Evolutionary conservation across 345 rosid genomes (phyloP).

Genomic region (Dipteronia dyeriana): DNA sequence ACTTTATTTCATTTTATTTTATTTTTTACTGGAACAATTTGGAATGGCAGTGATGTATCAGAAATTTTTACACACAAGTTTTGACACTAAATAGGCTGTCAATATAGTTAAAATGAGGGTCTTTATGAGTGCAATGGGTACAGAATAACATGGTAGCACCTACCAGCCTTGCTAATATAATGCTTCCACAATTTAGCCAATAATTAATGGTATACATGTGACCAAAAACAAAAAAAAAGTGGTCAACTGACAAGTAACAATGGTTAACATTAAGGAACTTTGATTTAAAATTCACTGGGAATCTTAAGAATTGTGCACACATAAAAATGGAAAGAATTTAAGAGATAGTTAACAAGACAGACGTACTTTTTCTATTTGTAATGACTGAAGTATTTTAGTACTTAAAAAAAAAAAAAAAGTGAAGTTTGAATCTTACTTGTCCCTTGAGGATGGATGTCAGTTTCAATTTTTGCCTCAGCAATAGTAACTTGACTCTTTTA

Average conservation of each 20-base stretch:
- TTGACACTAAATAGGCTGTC: too few species aligned
- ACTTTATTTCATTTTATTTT: too few species aligned
- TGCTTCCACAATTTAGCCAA: too few species aligned
- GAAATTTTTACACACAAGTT: too few species aligned
- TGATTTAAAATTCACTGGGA: not conserved
- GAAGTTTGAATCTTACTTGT: constrained; percentile 63
- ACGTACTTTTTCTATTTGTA: not conserved
- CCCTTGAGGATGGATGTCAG: constrained; percentile 77
- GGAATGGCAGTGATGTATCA: too few species aligned
- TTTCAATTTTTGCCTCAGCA: constrained; percentile 76
- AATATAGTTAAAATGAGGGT: too few species aligned
- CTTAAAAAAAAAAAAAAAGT: not conserved
- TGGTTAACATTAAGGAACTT: not conserved
- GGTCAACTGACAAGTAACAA: too few species aligned
- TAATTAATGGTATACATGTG: not conserved
- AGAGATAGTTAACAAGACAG: constrained; percentile 7
- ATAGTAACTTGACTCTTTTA: constrained; percentile 70
- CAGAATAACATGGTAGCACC: too few species aligned
- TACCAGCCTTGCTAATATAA: too few species aligned
- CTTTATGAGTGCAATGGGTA: too few species aligned
- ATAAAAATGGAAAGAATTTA: constrained; percentile 1
- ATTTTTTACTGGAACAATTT: too few species aligned
- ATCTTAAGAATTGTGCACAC: not conserved
- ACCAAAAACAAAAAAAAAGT: too few species aligned
- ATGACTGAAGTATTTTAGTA: constrained; percentile 7